Evolutionary conservation across 2,329 filamentous ascomycete species (phyloP), one percentile per base, ranked within the genome.

Genomic region (Endothia cerciana): DNA sequence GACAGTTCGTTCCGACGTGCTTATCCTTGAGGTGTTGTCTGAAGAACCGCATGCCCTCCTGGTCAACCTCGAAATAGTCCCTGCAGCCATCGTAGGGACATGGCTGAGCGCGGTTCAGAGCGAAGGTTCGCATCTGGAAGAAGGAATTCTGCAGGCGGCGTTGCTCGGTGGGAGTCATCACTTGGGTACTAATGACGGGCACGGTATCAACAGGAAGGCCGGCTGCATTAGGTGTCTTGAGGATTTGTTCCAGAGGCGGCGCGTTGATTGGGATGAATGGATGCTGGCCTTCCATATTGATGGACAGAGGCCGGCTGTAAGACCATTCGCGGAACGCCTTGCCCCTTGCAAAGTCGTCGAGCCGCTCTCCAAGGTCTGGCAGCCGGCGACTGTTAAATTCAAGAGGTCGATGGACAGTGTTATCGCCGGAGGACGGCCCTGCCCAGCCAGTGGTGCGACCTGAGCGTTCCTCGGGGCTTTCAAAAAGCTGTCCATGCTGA

Each of bases 111-210:
- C 81, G 76, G 59, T 74, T 72, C 2, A 81, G 70, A 1, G 76
- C 68, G 45, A 78, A 69, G 47, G 70, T 72, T 33, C 79, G 77
- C 57, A 79, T 70, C 47, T 70, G 69, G 57, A 76, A 75, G 17
- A 78, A 72, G 60, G 77, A 71, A 0, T 70, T 70, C 60, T 81
- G 77, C 0, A 82, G 71, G 4, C 73, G 70, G 2, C 72, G 74
- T 60, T 79, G 73, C 67, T 83, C 80, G 0, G 74, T 78, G 0
- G 77, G 75, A 0, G 81, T 83, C 63, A 81, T 70, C 19, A 81
- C 72, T 1, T 73, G 76, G 30, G 76, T 74, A 19, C 74, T 76
- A 19, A 80, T 70, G 56, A 76, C 74, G 1, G 81, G 80, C 33
- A 79, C 69, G 38, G 72, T 73, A 22, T 71, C 65, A 1, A 63